Base-by-base conservation (phyloP, 495 filamentous ascomycete species). In the Darksidea phi region DNA sequence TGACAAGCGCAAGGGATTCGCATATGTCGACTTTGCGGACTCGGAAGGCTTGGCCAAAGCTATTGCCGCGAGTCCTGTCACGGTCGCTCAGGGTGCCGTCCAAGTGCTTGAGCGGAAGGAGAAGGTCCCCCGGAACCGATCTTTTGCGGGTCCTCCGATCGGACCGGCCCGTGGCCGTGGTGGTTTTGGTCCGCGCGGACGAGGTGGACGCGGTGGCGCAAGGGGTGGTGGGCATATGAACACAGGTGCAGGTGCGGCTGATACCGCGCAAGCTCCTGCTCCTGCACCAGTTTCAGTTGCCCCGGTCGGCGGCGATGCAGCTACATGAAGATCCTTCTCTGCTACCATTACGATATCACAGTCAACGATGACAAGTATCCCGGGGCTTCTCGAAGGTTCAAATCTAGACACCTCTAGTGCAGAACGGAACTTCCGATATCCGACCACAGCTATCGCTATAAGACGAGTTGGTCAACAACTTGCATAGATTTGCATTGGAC, bases 1-100 rank as follows among this genome's bases (percentile, higher is more conserved):
- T 45, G 91, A 96, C 67, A 88, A 88, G 73, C 86, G 90, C 69
- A 96, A 96, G 72, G 91, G 91, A 1, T 95, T 95, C 67, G 91
- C 90, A 10, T 95, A 95, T 63, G 85, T 92, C 36, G 89, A 94
- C 57, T 96, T 96, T 72, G 82, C 79, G 3, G 83, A 87, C 23
- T 79, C 84, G 1, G 82, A 87, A 17, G 80, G 80, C 7, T 76
- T 96, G 21, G 82, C 82, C 64, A 87, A 86, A 63, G 91, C 91
- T 21, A 87, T 96, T 66, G 80, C 84, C 18, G 89, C 87, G 15
- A 95, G 88, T 66, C 89, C 89, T 0, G 80, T 95, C 17, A 76
- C 84, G 6, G 84, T 96, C 10, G 91, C 87, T 11, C 87, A 93
- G 74, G 90, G 89, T 8, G 86, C 88, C 6, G 90, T 96, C 6